Evolutionary conservation across 2,329 filamentous ascomycete genomes (phyloP), one percentile per base, ranked within the genome.

Genomic region (Colletotrichum incanum): DNA sequence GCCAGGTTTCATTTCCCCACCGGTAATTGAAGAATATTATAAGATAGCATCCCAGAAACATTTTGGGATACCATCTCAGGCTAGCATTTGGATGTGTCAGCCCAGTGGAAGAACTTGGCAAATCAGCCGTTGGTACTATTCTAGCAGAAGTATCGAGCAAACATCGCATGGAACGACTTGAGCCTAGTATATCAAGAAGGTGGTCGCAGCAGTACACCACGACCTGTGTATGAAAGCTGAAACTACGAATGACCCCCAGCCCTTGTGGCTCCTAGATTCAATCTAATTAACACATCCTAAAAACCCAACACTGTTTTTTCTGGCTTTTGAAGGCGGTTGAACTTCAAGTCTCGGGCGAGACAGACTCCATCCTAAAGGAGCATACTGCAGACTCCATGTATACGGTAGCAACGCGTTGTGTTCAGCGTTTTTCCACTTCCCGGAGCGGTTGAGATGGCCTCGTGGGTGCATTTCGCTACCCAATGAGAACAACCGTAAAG

Each of bases 341-440:
- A 23, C 6, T 47, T 11, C 45, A n/a, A 47, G 20, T 20, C 20
- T 23, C 20, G 7, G n/a, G 20, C n/a, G 23, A 23, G 18, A 23
- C 7, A 7, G 45, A 18, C 45, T 3, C 8, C 8, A 5, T 23
- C 12, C 11, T 47, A 11, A 11, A 12, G 8, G 2, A 47, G 3
- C 34, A 1, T 20, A 0, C 2, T 1, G 1, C 45, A 12, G 8
- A 8, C 3, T 23, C 8, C 8, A 6, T 3, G 20, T 5, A 23
- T n/a, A 47, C 12, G 20, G n/a, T 12, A 23, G 45, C 45, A 23
- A 9, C n/a, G 2, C 11, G 45, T 47, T 23, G 1, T 18, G 8
- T 47, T 41, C 12, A n/a, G n/a, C n/a, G 12, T 41, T 41, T 41
- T 23, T 12, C 20, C 45, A 23, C n/a, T 47, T 7, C 12, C n/a